Evolutionary conservation across 768 basidiomycete species (phyloP).

Genomic region (Boletus sp.): DNA sequence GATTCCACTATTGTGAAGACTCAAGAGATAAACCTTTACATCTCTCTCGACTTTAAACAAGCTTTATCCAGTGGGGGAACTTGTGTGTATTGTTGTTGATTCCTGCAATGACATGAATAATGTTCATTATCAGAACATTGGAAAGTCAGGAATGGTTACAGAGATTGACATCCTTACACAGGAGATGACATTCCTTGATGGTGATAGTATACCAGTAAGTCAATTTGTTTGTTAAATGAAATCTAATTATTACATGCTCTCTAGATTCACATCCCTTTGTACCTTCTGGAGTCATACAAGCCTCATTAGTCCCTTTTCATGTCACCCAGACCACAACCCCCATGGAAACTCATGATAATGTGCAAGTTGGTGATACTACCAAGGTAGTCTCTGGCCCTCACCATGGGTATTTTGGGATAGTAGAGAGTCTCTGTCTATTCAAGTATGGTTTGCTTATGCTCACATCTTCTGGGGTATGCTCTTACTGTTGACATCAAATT

Average conservation of each 20-base stretch:
- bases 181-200: background rate
- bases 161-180: background rate
- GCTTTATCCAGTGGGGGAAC: background rate
- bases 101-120: background rate
- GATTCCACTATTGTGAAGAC: background rate
- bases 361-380: background rate
- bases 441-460: background rate
- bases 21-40: background rate
- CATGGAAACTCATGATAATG: background rate
- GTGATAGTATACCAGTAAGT: background rate
- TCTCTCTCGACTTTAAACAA: background rate
- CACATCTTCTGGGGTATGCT: background rate
- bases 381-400: background rate
- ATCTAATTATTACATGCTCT: background rate
- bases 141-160: background rate
- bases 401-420: background rate
- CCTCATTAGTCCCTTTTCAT: background rate
- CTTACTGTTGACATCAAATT: background rate
- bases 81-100: background rate
- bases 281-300: background rate
- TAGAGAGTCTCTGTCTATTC: background rate
- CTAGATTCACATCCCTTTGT: background rate
- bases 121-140: background rate
- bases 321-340: background rate
- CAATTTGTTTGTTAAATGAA: background rate